phyloP scores from a whole-genome alignment of 1,284 basidiomycete genomes.

The Puccinia triticina region DNA sequence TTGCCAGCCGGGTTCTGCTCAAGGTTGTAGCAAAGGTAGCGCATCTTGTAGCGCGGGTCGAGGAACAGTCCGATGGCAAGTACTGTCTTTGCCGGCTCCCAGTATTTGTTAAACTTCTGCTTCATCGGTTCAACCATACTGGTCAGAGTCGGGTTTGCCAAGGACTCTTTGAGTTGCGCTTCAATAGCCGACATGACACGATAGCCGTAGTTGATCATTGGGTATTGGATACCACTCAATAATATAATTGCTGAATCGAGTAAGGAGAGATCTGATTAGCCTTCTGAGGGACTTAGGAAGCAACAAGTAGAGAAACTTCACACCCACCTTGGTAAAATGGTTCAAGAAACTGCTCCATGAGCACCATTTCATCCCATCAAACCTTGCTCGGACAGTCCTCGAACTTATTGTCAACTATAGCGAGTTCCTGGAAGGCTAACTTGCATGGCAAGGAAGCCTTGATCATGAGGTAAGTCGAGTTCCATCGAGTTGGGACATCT shows the following conservation, averaged over 20 bases:
- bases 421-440: neutral
- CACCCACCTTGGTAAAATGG: slow-evolving; percentile 2
- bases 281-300: neutral
- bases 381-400: neutral
- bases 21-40: no score
- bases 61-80: no score
- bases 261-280: neutral
- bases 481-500: no score
- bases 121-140: neutral
- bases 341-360: slow-evolving; percentile 3
- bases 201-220: neutral
- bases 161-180: neutral
- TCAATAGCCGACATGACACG: neutral
- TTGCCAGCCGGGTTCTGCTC: neutral
- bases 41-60: no score
- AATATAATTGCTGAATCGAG: neutral
- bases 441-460: neutral
- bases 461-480: slow-evolving; percentile 10
- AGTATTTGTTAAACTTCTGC: neutral
- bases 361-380: neutral
- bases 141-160: neutral
- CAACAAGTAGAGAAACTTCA: no score
- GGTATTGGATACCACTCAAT: slow-evolving; percentile 6
- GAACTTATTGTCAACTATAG: neutral
- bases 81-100: no score